Percentiles rank a stretch among this genome's conserved stretches.
phyloP scores from a whole-genome alignment of 2,329 filamentous ascomycete species.

The Diaporthe sp. region DNA sequence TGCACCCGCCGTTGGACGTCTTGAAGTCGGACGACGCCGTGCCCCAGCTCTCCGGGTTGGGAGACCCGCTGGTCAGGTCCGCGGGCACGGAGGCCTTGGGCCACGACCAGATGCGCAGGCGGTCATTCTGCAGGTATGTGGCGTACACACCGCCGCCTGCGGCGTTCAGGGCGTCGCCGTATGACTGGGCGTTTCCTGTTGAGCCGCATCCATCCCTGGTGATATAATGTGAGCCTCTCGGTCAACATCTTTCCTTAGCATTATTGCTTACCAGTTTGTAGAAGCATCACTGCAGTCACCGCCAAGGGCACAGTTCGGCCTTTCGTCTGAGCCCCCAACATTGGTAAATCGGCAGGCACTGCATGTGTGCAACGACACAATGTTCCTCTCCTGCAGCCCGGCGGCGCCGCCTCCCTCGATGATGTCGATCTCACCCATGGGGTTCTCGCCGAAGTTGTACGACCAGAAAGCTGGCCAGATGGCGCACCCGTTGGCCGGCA shows the following conservation, averaged over 20 bases:
- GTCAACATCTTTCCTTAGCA: not conserved
- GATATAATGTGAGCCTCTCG: not conserved
- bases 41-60: conserved; percentile 54
- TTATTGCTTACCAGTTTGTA: conserved; percentile 35
- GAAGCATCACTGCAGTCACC: conserved; percentile 33
- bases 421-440: conserved; percentile 63
- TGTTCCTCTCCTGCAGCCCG: conserved; percentile 56
- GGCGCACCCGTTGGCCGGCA: conserved; percentile 58
- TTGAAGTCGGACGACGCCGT: conserved; percentile 50
- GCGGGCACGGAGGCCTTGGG: conserved; percentile 49
- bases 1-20: conserved; percentile 53
- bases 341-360: conserved; percentile 53
- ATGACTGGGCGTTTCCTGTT: conserved; percentile 40
- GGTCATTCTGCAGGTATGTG: conserved; percentile 50
- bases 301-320: conserved; percentile 37
- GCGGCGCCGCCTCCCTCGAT: conserved; percentile 50
- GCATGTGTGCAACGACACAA: conserved; percentile 60
- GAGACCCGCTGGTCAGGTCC: conserved; percentile 51
- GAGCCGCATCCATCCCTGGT: conserved; percentile 38
- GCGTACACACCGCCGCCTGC: conserved; percentile 55
- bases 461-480: conserved; percentile 59
- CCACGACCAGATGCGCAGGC: conserved; percentile 59
- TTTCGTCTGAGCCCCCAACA: conserved; percentile 35
- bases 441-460: conserved; percentile 54
- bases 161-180: conserved; percentile 62